Conservation (phyloP, 2,329 filamentous ascomycete genomes). For the Triangularia setosa region DNA sequence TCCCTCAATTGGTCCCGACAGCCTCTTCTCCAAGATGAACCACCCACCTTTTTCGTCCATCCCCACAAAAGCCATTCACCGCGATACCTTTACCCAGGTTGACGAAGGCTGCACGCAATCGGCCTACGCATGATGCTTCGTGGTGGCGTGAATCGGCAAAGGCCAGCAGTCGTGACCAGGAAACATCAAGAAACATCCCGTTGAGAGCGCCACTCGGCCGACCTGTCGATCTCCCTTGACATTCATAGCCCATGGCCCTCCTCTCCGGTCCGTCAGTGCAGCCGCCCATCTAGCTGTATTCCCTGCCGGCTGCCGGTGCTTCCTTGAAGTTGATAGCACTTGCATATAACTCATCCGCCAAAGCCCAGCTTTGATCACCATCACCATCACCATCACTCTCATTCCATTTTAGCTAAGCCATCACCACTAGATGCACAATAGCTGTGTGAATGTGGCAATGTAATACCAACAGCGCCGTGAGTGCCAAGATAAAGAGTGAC, state of each 20-base stretch:
- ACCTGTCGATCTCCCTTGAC: constrained; percentile 2
- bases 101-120: background rate
- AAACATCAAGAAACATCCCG: background rate
- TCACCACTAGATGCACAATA: background rate
- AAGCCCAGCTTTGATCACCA: background rate
- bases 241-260: background rate
- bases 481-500: background rate
- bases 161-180: background rate
- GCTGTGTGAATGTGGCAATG: background rate
- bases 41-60: constrained; percentile 8
- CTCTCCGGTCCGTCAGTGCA: constrained; percentile 1
- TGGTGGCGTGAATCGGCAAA: background rate
- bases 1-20: constrained; percentile 20
- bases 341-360: background rate
- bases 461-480: background rate
- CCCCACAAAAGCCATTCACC: background rate
- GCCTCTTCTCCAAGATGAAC: constrained; percentile 10
- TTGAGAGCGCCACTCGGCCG: background rate
- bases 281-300: background rate
- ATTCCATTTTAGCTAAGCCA: background rate
- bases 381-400: background rate
- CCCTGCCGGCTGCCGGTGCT: background rate
- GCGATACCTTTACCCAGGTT: background rate
- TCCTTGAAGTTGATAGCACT: background rate
- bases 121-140: background rate